These are phyloP conservation scores for Podaxis rugospora DNA, from an alignment of 768 basidiomycete genomes.

Conservation along the genomic window DNA sequence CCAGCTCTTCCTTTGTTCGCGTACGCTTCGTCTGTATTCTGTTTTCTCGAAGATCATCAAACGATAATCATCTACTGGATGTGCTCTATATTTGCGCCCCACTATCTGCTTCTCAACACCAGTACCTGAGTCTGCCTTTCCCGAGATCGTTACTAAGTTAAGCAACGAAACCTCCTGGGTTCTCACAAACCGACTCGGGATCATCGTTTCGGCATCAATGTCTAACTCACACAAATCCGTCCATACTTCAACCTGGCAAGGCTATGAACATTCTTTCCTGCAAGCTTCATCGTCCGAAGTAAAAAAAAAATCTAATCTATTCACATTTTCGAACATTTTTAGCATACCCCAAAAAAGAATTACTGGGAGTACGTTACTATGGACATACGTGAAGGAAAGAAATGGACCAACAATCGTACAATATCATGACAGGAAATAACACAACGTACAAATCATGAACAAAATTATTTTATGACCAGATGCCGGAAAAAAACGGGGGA, in stretches of 20 bases:
- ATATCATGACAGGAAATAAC: conserved; percentile 3
- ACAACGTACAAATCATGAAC: conserved; percentile 8
- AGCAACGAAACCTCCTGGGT: background rate
- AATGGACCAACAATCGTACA: conserved; percentile 2
- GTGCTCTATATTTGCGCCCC: background rate
- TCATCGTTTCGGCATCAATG: background rate
- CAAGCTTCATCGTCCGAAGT: background rate
- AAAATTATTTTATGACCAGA: conserved; percentile 1
- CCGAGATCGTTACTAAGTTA: background rate
- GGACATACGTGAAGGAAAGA: background rate
- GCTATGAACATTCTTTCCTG: background rate
- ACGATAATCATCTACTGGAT: background rate
- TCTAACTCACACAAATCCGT: background rate
- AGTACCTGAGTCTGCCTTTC: background rate
- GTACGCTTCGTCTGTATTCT: background rate
- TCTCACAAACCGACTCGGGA: background rate
- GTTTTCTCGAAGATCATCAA: background rate
- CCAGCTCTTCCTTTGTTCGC: background rate
- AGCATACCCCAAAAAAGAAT: background rate
- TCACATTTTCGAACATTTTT: conserved; percentile 1
- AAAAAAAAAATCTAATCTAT: conserved; percentile 1
- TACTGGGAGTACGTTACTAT: conserved; percentile 9
- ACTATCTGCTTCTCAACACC: background rate
- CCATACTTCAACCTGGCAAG: background rate
- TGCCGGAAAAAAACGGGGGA: background rate